These are phyloP conservation scores for Starmerella floricola DNA, from an alignment of 805 yeast genomes.

Conservation along the genomic window DNA sequence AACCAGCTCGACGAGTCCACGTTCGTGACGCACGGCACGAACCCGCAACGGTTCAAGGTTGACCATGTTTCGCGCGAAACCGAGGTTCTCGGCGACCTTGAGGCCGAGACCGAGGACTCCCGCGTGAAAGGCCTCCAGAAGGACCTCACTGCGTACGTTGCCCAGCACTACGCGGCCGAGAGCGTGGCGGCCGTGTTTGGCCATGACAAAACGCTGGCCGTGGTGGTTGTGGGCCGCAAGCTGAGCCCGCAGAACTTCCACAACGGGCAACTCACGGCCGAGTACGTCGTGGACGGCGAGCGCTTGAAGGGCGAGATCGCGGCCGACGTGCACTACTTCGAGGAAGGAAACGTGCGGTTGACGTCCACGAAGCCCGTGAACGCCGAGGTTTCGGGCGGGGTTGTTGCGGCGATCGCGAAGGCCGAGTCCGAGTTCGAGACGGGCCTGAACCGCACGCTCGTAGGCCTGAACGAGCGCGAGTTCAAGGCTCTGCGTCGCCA, in stretches of 20 bases:
- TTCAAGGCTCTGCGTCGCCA: conserved; percentile 83
- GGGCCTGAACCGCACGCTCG: conserved; percentile 49
- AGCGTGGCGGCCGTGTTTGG: conserved; percentile 36
- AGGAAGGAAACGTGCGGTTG: conserved; percentile 88
- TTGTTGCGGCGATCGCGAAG: conserved; percentile 29
- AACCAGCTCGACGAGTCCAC: conserved; percentile 16
- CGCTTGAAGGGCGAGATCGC: conserved; percentile 42
- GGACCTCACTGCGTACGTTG: conserved; percentile 40
- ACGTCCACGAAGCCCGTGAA: conserved; percentile 33
- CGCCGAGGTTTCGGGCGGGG: conserved; percentile 10
- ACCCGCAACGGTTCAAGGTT: conserved; percentile 23
- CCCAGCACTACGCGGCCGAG: conserved; percentile 43
- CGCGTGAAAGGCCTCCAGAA: conserved; percentile 14
- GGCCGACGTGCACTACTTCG: conserved; percentile 81
- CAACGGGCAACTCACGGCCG: conserved; percentile 80
- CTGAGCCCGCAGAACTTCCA: conserved; percentile 66
- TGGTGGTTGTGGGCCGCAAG: conserved; percentile 60
- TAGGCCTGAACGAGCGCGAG: conserved; percentile 59
- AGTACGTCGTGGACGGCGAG: conserved; percentile 38
- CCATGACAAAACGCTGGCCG: conserved; percentile 25
- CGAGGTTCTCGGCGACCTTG: conserved; percentile 10
- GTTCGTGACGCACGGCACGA: conserved; percentile 25
- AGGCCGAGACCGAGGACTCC: conserved; percentile 5
- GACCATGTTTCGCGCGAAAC: conserved; percentile 23
- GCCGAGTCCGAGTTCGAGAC: conserved; percentile 52